Evolutionary conservation across 371 early-diverging fungal species (phyloP), one percentile per base, ranked within the genome.

Genomic region (Mortierella sp.): DNA sequence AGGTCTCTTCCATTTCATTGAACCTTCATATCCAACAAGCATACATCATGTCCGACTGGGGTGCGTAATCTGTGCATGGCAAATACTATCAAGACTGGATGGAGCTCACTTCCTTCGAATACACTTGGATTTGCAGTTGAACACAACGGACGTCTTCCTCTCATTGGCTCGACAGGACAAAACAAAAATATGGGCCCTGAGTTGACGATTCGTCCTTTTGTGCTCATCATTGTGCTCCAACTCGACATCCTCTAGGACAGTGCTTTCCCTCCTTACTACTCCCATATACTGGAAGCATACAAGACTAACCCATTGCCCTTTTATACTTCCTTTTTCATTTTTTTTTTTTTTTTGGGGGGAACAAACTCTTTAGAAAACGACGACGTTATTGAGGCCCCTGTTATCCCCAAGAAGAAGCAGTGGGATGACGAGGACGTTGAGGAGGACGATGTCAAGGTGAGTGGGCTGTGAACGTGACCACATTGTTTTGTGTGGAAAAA

Each of bases 361-460:
- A 37, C 9, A 9, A 37, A 37, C 37, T 37, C 37, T 37, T n/a
- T 66, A 79, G 72, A 80, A 67, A 76, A 81, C 68, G 80, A 77
- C 60, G 83, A 83, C 72, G 70, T 69, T 70, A 72, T 80, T 55
- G 82, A 80, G 46, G 80, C 80, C 29, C 81, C 80, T 43, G 83
- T 74, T 43, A 75, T 77, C 59, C 81, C 83, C 52, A 74, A 80
- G 52, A 91, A 87, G 82, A 86, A 87, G 72, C 75, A 85, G 61
- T 95, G 95, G 95, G 94, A 91, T 55, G 95, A 94, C 73, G 96
- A 96, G 66, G 95, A 95, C 70, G 91, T 81, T 6, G 92, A 92
- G 28, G 94, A 93, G 18, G 88, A 90, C 61, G 88, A 87, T 48
- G 81, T 87, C 79, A 88, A 87, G 75, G 89, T 86, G 52, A 64